phyloP scores from a whole-genome alignment of 2,329 filamentous ascomycete genomes.

The Aspergillus sclerotialis region DNA sequence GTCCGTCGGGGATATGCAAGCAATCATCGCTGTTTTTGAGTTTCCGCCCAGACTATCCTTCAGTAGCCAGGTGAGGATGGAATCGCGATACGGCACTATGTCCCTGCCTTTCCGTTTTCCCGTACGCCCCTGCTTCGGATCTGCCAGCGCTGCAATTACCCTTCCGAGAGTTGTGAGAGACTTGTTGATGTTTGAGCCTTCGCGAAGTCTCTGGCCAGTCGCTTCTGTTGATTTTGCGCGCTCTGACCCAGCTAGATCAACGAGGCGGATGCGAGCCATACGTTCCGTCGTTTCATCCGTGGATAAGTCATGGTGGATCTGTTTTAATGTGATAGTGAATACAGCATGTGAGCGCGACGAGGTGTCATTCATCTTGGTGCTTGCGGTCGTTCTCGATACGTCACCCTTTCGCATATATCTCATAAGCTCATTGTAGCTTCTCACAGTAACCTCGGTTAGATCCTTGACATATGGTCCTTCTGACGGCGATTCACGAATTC shows the following conservation, averaged over 20 bases:
- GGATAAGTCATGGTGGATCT: slow-evolving; percentile 94
- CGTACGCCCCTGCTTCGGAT: slow-evolving; percentile 55
- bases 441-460: slow-evolving; percentile 85
- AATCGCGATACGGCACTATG: slow-evolving; percentile 89
- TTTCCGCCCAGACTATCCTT: slow-evolving; percentile 96
- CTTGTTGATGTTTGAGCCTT: slow-evolving; percentile 98
- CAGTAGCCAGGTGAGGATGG: slow-evolving; percentile 73
- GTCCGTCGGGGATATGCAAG: slow-evolving; percentile 89
- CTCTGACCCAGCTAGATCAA: slow-evolving; percentile 92
- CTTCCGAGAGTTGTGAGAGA: slow-evolving; percentile 91
- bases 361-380: slow-evolving; percentile 99
- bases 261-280: slow-evolving; percentile 84
- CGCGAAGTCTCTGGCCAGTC: slow-evolving; percentile 79
- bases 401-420: slow-evolving; percentile 88
- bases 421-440: slow-evolving; percentile 78
- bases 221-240: slow-evolving; percentile 93
- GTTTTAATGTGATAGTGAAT: slow-evolving; percentile 95
- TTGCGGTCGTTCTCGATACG: slow-evolving; percentile 76
- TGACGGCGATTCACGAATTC: slow-evolving; percentile 90
- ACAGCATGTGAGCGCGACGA: slow-evolving; percentile 94
- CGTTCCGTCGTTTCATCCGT: slow-evolving; percentile 98
- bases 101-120: slow-evolving; percentile 58
- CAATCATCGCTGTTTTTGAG: slow-evolving; percentile 98
- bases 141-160: slow-evolving; percentile 85
- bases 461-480: slow-evolving; percentile 97